Evolutionary conservation across 2,329 filamentous ascomycete species (phyloP), one percentile per base, ranked within the genome.

Genomic region (Massarina eburnea): DNA sequence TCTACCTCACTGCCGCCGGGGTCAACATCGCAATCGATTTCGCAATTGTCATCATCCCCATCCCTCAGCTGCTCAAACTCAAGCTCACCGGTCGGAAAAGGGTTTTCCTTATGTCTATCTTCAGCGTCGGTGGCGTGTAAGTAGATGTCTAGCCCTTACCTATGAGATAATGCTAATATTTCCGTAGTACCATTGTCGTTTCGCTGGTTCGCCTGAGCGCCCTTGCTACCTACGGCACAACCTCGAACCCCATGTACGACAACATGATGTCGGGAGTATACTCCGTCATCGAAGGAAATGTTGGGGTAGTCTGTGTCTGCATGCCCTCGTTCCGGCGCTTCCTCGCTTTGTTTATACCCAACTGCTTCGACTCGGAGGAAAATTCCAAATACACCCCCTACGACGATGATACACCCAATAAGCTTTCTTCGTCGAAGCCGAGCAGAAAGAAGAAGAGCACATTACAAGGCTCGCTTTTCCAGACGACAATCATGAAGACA

Each of bases 121-220:
- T 53, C 32, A 45, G 51, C 15, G 39, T 39, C 17, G 51, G 51
- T 14, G 21, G 35, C 24, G 34, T 52, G 49, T 52, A 41, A 46
- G 49, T 44, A n/a, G n/a, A n/a, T n/a, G 26, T 18, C 24, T 30
- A 26, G 27, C 5, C 8, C 29, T 18, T 26, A 19, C 24, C 24
- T 17, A 24, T 18, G 14, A 26, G 6, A 4, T 20, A 7, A 43
- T 5, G n/a, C 22, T 35, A 20, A 35, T 9, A 17, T 17, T 35
- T 30, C 9, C 14, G 9, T 27, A 48, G 45, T 4, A 57, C 54
- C 10, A 73, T 71, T 4, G 51, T 75, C 12, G 61, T 74, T 30
- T 73, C 70, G 41, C 62, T 70, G 40, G 50, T 74, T 20, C 70
- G 73, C 4, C 57, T 76, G 4, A 59, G 63, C 10, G 67, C 70